A percentile compares a stretch with the other conserved stretches of the same genome.
phyloP scores from a whole-genome alignment of 78 protist genomes.

The Cavenderia fasciculata region DNA sequence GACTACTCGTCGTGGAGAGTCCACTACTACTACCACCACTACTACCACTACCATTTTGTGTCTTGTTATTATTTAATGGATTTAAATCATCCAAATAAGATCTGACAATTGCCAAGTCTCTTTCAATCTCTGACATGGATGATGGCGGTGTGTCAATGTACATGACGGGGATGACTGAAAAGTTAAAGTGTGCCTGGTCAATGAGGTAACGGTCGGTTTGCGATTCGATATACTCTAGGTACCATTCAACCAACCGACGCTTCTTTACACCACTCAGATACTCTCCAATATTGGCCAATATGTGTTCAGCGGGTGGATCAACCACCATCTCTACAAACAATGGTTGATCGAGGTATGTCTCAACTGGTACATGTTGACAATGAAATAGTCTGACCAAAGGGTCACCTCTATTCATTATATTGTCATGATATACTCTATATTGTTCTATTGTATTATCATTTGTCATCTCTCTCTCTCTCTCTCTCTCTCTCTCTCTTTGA shows the following conservation, averaged over 20 bases:
- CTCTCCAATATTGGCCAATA: not conserved
- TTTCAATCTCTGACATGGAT: slow-evolving; percentile 58
- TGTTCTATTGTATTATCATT: too few species aligned
- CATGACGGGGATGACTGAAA: slow-evolving; percentile 29
- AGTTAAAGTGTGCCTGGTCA: slow-evolving; percentile 5
- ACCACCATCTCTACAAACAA: not conserved
- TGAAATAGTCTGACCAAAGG: too few species aligned
- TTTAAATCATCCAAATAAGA: slow-evolving; percentile 18
- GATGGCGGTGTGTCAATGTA: slow-evolving; percentile 56
- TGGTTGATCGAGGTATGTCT: not conserved
- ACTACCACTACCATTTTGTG: not conserved
- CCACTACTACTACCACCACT: too few species aligned
- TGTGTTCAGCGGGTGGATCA: not conserved
- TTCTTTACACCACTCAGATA: slow-evolving; percentile 28
- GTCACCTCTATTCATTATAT: too few species aligned
- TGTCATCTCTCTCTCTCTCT: too few species aligned
- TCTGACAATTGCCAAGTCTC: slow-evolving; percentile 34
- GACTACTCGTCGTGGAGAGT: too few species aligned
- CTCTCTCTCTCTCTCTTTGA: too few species aligned
- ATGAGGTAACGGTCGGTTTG: slow-evolving; percentile 34
- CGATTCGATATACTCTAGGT: slow-evolving; percentile 42
- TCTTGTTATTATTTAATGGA: slow-evolving; percentile 1
- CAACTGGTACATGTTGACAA: not conserved
- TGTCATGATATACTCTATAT: too few species aligned
- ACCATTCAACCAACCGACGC: slow-evolving; percentile 27